Percentiles rank a stretch among this genome's conserved stretches.
Conservation (phyloP, 1,284 basidiomycete species). For the Boletellus dicymbophilus region DNA sequence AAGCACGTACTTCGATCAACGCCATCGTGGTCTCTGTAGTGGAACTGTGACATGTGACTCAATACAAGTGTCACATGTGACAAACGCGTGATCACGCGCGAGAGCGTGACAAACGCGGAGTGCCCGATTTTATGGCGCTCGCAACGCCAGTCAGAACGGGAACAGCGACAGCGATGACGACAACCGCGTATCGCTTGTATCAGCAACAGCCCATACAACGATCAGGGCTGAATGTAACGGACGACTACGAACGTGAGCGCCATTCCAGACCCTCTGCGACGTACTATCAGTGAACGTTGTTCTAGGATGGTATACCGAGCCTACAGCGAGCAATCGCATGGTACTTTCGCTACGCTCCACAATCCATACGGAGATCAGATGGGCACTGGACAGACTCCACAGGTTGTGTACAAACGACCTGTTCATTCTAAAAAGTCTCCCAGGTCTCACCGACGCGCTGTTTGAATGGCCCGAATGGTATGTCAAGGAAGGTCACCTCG, state of each 20-base stretch:
- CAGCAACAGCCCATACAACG: constrained; percentile 23
- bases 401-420: constrained; percentile 75
- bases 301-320: constrained; percentile 80
- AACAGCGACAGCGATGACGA: constrained; percentile 5
- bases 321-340: constrained; percentile 75
- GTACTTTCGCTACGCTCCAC: constrained; percentile 76
- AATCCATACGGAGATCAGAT: constrained; percentile 73
- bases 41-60: constrained; percentile 19
- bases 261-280: neutral
- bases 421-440: constrained; percentile 66
- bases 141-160: constrained; percentile 31
- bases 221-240: constrained; percentile 51
- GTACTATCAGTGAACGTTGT: constrained; percentile 6
- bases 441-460: constrained; percentile 76
- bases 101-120: constrained; percentile 5
- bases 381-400: constrained; percentile 80
- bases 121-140: constrained; percentile 29
- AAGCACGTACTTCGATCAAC: constrained; percentile 54
- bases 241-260: constrained; percentile 73
- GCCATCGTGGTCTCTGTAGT: constrained; percentile 40
- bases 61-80: constrained; percentile 14
- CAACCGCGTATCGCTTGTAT: constrained; percentile 28
- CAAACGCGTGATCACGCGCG: constrained; percentile 24
- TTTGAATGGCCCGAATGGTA: constrained; percentile 86
- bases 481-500: constrained; percentile 50